Conservation (phyloP, 495 filamentous ascomycete species). For the Neurospora tetraspora region DNA sequence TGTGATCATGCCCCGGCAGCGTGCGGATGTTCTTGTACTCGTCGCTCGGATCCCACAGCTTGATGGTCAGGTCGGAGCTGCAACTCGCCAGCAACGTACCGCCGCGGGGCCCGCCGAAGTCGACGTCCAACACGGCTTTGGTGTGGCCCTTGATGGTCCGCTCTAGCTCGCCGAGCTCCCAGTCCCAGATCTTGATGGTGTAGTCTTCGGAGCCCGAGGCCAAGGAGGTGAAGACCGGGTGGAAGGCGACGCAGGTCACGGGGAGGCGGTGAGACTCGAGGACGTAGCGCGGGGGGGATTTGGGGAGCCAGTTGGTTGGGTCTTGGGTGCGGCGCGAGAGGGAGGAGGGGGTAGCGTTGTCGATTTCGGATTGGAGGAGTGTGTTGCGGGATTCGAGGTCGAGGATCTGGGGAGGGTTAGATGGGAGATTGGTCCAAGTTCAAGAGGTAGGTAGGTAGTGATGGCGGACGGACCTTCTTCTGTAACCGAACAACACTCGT, state of each 20-base stretch:
- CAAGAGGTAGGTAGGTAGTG: too few species aligned
- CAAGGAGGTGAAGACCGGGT: slow-evolving; percentile 79
- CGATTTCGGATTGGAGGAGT: slow-evolving; percentile 69
- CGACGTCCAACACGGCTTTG: slow-evolving; percentile 73
- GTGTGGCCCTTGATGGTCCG: slow-evolving; percentile 85
- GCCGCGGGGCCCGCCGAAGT: slow-evolving; percentile 77
- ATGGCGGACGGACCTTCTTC: too few species aligned
- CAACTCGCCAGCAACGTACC: slow-evolving; percentile 76
- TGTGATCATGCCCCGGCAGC: slow-evolving; percentile 81
- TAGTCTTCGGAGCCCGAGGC: slow-evolving; percentile 80
- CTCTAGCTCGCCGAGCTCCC: slow-evolving; percentile 86
- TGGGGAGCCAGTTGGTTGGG: slow-evolving; percentile 72
- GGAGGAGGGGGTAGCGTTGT: slow-evolving; percentile 71
- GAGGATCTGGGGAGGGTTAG: too few species aligned
- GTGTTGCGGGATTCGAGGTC: slow-evolving; percentile 67
- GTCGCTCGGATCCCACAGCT: slow-evolving; percentile 87
- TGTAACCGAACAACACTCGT: slow-evolving; percentile 77
- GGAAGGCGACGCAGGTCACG: slow-evolving; percentile 81
- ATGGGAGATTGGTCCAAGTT: too few species aligned
- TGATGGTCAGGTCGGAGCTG: slow-evolving; percentile 78
- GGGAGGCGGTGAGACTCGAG: slow-evolving; percentile 70
- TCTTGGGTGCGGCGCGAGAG: slow-evolving; percentile 56
- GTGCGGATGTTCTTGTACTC: slow-evolving; percentile 92
- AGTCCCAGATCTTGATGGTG: slow-evolving; percentile 91
- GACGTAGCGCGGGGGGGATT: slow-evolving; percentile 61